Conservation (phyloP, 139 green algal species). For the Deuterostichococcus epilithicus region DNA sequence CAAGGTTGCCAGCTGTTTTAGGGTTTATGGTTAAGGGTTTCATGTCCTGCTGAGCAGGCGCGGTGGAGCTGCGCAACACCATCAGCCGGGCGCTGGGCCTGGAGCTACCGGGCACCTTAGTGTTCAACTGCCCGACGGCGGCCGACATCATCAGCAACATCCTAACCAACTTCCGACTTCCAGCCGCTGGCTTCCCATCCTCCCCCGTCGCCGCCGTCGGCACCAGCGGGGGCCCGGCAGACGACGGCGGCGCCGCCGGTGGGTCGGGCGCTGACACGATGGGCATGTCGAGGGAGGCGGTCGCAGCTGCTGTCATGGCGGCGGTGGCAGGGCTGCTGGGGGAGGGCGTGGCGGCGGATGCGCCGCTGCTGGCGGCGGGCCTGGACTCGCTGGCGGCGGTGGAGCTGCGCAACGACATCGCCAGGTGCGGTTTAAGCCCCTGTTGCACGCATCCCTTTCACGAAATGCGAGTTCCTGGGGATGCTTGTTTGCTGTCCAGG, state of each 20-base stretch:
- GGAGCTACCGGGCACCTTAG: slow-evolving; percentile 66
- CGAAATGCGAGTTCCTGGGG: no score
- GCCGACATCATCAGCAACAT: background rate
- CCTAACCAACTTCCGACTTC: background rate
- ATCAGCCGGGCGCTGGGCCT: slow-evolving; percentile 37
- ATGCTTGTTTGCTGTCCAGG: no score
- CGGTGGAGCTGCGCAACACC: slow-evolving; percentile 64
- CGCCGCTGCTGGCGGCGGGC: slow-evolving; percentile 39
- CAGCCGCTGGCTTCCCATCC: no score
- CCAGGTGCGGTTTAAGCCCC: background rate
- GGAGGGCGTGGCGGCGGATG: slow-evolving; percentile 23
- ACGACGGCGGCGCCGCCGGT: no score
- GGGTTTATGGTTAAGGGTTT: no score
- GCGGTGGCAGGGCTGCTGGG: background rate
- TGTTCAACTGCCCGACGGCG: slow-evolving; percentile 68
- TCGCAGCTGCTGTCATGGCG: background rate
- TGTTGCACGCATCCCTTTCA: no score
- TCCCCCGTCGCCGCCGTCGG: no score
- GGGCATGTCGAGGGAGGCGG: background rate
- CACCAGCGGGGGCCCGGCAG: no score
- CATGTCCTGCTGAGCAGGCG: slow-evolving; percentile 18
- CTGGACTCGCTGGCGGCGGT: slow-evolving; percentile 44
- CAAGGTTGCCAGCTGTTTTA: no score
- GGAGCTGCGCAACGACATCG: slow-evolving; percentile 28
- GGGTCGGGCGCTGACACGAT: background rate